Base-by-base conservation (phyloP, 2,329 filamentous ascomycete species). In the Emmonsia crescens region DNA sequence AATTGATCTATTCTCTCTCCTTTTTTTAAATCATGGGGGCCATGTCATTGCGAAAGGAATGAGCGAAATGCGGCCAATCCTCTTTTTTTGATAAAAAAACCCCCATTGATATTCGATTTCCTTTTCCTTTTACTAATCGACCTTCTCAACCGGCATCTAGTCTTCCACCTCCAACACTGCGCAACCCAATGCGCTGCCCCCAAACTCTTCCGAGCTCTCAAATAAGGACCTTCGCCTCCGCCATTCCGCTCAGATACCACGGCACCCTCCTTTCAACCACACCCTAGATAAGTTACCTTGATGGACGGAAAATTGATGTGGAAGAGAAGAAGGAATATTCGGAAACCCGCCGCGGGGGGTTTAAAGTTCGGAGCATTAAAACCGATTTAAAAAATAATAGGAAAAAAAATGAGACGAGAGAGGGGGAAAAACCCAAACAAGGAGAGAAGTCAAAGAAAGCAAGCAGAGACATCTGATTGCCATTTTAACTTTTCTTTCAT, bases 131-230 rank as follows among this genome's bases (percentile, higher is more conserved):
- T 36, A 21, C 56, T 57, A 57, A 57, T 46, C 19, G 4, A 16
- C 14, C 9, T 44, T 46, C 52, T 40, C 12, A 16, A 46, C 14
- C 14, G 8, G 9, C 54, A 60, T 59, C n/a, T 70, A 96, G 93
- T 96, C 83, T 99, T 99, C 89, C 93, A 99, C 80, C 89, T 99
- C 71, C 87, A 89, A 71, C 94, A 97, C 84, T 99, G 94, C 82
- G 91, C 93, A 66, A 89, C 85, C 72, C 82, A 88, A 75, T 99
- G 94, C 77, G 93, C 94, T 66, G 94, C 94, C 61, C 92, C 93
- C 73, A 96, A 96, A 87, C 88, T 99, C 72, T 99, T 91, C 85
- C 84, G 87, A 68, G 81, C 86, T 78, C 89, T 97, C 76, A 95
- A 93, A 85, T 97, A 96, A 84, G 80, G 16, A 57, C 8, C 38